Evolutionary conservation across 805 yeast species (phyloP).

Genomic region (Cyberlindnera mississippiensis): DNA sequence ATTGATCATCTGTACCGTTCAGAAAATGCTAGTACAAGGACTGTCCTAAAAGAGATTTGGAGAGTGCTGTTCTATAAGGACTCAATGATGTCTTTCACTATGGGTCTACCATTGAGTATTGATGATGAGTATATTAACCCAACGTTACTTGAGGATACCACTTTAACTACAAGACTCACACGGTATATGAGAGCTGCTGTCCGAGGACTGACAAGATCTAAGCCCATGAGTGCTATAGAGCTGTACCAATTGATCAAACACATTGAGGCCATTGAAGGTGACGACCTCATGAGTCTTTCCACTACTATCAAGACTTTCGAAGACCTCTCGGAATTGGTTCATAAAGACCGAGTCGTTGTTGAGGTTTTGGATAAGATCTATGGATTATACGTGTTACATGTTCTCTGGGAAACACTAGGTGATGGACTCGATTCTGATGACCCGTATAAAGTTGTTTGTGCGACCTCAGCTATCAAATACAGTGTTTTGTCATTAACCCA

Average conservation of each 20-base stretch:
- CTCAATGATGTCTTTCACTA: constrained; percentile 13
- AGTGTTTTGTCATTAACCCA: constrained; percentile 21
- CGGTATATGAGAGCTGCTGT: constrained; percentile 14
- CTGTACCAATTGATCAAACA: constrained; percentile 11
- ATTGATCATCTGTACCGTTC: constrained; percentile 17
- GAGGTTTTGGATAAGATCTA: constrained; percentile 10
- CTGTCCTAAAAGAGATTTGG: constrained; percentile 19
- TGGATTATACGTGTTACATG: constrained; percentile 14
- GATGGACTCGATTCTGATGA: constrained; percentile 12
- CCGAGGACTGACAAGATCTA: constrained; percentile 5
- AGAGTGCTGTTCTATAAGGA: constrained; percentile 16
- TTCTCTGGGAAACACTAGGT: constrained; percentile 19
- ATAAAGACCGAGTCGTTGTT: constrained; percentile 2
- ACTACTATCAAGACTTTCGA: constrained; percentile 6
- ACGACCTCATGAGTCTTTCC: constrained; percentile 9
- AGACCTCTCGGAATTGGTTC: constrained; percentile 3
- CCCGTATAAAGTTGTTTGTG: constrained; percentile 9
- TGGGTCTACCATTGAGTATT: constrained; percentile 24
- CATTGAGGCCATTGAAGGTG: constrained; percentile 18
- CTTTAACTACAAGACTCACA: constrained; percentile 5
- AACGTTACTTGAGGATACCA: neutral
- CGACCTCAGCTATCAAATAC: constrained; percentile 21
- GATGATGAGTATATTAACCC: constrained; percentile 16
- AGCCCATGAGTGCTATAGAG: constrained; percentile 14
- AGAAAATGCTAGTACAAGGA: constrained; percentile 7